Evolutionary conservation across 1,284 basidiomycete species (phyloP).

Genomic region (Rhodofomes roseus): DNA sequence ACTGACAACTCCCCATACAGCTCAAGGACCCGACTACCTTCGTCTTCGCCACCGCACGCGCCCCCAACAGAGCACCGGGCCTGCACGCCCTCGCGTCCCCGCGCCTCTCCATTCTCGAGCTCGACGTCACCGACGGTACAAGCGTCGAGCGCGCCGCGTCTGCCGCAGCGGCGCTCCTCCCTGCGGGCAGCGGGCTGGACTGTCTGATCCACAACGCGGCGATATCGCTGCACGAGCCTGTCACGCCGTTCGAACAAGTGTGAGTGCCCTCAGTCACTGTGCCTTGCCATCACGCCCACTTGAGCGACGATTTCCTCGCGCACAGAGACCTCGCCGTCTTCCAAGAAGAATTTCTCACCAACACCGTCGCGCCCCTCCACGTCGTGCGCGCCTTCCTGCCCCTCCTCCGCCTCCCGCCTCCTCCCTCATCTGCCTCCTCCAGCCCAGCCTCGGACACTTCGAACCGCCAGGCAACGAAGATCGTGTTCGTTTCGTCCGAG

Average conservation of each 20-base stretch:
- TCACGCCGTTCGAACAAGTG: neutral
- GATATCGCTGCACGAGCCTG: neutral
- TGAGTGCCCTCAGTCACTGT: neutral
- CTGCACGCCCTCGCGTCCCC: neutral
- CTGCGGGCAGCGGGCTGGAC: neutral
- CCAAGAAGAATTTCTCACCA: constrained; percentile 4
- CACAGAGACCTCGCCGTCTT: constrained; percentile 4
- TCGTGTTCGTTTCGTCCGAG: constrained; percentile 3
- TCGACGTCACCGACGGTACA: neutral
- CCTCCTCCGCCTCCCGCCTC: neutral
- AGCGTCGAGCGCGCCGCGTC: neutral
- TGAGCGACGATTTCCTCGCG: too few relatives aligned
- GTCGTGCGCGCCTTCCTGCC: constrained; percentile 7
- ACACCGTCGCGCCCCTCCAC: constrained; percentile 3
- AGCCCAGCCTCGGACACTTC: too few relatives aligned
- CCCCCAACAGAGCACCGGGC: neutral
- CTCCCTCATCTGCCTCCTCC: too few relatives aligned
- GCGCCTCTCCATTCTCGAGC: neutral
- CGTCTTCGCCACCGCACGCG: neutral
- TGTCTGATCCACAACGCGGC: constrained; percentile 2
- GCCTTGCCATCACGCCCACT: neutral
- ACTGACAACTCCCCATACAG: neutral
- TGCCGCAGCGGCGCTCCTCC: neutral
- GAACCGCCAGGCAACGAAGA: too few relatives aligned
- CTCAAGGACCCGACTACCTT: neutral